Evolutionary conservation across 2,329 filamentous ascomycete species (phyloP).

Genomic region (Karstenula rhodostoma): DNA sequence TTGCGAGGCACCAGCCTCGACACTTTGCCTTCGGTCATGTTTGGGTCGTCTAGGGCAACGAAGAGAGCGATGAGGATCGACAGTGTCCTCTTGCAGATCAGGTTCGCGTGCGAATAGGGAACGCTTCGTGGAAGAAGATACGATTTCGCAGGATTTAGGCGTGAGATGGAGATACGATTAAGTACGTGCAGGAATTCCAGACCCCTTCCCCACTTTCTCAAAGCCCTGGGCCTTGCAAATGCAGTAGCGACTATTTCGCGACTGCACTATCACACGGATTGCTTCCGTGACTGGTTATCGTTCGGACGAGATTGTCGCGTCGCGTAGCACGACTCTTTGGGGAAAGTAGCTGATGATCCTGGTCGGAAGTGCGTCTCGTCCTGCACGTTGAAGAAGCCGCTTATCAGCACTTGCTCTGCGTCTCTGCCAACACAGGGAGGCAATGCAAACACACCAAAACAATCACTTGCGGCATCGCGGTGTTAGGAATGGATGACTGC

Average conservation of each 20-base stretch:
- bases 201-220: neutral
- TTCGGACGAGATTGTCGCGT: neutral
- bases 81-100: neutral
- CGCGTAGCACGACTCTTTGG: neutral
- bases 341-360: neutral
- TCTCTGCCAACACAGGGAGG: neutral
- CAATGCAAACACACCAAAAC: neutral
- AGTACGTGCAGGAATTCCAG: neutral
- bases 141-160: too few relatives aligned
- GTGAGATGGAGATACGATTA: neutral
- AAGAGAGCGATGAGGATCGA: neutral
- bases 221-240: neutral
- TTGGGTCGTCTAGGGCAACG: neutral
- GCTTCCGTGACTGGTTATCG: neutral
- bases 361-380: neutral
- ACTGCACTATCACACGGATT: conserved; percentile 1
- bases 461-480: neutral
- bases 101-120: too few relatives aligned
- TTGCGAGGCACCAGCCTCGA: conserved; percentile 28
- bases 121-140: too few relatives aligned
- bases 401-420: neutral
- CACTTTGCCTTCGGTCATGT: conserved; percentile 22
- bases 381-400: neutral
- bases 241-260: neutral
- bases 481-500: neutral